Evolutionary conservation across 208 protist genomes (phyloP).

Genomic region (Crithidia acanthocephali): DNA sequence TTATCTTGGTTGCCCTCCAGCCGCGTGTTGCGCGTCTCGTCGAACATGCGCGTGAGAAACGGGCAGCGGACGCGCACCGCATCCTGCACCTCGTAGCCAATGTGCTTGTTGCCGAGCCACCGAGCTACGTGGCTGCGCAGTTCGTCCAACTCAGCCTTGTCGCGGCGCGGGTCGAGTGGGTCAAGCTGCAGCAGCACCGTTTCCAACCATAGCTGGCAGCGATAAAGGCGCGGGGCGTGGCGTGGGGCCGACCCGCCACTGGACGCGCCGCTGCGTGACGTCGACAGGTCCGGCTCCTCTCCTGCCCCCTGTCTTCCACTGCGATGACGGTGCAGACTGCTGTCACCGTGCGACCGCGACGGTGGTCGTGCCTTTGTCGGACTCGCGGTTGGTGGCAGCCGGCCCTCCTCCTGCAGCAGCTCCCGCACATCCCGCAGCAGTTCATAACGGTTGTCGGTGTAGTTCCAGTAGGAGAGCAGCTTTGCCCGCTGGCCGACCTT

Average conservation of each 20-base stretch:
- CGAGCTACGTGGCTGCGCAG: conserved; percentile 47
- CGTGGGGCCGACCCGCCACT: neutral
- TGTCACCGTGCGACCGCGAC: neutral
- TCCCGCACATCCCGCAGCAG: conserved; percentile 34
- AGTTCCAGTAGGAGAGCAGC: conserved; percentile 71
- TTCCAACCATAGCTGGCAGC: conserved; percentile 71
- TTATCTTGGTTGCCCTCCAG: conserved; percentile 32
- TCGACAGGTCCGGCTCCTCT: neutral
- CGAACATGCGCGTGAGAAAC: conserved; percentile 38
- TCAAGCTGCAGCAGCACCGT: conserved; percentile 50
- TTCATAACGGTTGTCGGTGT: conserved; percentile 43
- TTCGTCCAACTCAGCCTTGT: conserved; percentile 49
- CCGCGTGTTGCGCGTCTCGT: conserved; percentile 16
- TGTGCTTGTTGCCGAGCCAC: conserved; percentile 47
- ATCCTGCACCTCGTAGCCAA: conserved; percentile 46
- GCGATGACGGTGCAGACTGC: neutral
- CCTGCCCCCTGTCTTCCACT: neutral
- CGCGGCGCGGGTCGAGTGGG: conserved; percentile 44
- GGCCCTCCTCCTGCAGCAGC: conserved; percentile 24
- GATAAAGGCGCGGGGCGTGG: conserved; percentile 14
- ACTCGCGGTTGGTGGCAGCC: neutral
- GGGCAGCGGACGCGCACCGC: conserved; percentile 55
- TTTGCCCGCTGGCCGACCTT: conserved; percentile 30
- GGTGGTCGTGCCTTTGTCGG: neutral
- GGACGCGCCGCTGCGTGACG: conserved; percentile 6